Base-by-base conservation (phyloP, 23 red algal genomes). In the Cyanidioschyzon merolae region DNA sequence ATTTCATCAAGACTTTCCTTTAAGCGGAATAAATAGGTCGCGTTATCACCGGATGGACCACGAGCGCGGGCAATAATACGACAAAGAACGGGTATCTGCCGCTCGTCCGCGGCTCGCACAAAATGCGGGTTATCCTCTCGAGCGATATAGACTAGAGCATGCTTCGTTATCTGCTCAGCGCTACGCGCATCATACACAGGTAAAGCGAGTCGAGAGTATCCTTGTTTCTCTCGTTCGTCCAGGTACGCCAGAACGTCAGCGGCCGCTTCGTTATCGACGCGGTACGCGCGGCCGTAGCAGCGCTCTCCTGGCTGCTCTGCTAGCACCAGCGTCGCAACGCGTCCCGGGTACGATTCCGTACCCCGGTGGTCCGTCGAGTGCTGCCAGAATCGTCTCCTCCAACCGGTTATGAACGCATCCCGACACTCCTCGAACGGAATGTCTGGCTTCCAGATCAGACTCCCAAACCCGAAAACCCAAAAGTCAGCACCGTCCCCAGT, bases 121-220 rank as follows among this genome's bases (percentile, higher is more conserved):
- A 71, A 71, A 27, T 35, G 63, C 63, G 7, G 12, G 63, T 35
- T 71, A 35, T 35, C n/a, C 63, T 71, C 63, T 25, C 32, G n/a
- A 71, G 63, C 63, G 63, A 71, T 35, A 35, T 71, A 71, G 7
- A 71, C 63, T 27, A 71, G 63, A 27, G 63, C 63, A 3, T 71
- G 63, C 16, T 25, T 35, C n/a, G 63, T 71, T 7, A 71, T 32
- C 63, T 17, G 63, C 63, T 25, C 3, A 35, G 7, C 63, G 29
- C 32, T 35, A 35, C 30, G 63, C 12, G 63, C 63, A 35, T 71
- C 63, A 25, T 35, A 32, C 3, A 71, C 30, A 7, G 63, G 63
- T 12, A 71, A 32, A 71, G 7, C 3, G 63, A 25, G 63, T 12
- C 63, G 63, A 3, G 32, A 25, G 29, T 71, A 71, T 3, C 63